Conservation (phyloP, 306 rosid species). For the Oemleria cerasiformis region DNA sequence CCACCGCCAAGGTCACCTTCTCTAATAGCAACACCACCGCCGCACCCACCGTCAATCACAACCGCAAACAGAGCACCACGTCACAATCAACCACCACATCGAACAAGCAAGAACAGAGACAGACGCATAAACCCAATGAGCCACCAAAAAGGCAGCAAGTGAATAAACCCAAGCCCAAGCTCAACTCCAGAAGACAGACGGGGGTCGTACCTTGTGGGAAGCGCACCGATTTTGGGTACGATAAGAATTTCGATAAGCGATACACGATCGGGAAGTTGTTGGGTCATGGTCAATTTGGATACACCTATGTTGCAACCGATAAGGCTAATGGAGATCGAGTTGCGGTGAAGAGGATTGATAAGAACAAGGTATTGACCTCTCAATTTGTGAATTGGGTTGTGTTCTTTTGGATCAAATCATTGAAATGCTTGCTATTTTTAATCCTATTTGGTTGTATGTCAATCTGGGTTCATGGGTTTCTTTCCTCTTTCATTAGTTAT, state of each 20-base stretch:
- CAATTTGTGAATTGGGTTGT: constrained; percentile 11
- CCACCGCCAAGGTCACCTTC: constrained; percentile 35
- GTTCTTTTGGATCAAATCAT: neutral
- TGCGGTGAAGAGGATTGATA: constrained; percentile 89
- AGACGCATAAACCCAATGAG: constrained; percentile 32
- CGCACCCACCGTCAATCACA: constrained; percentile 28
- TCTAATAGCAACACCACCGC: constrained; percentile 35
- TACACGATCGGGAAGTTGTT: constrained; percentile 84
- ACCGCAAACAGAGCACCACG: constrained; percentile 22
- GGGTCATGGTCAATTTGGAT: constrained; percentile 97
- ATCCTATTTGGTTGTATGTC: constrained; percentile 1
- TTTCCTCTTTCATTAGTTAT: neutral
- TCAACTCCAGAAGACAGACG: constrained; percentile 26
- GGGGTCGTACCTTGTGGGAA: constrained; percentile 73
- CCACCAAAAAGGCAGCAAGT: constrained; percentile 19
- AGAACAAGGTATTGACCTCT: constrained; percentile 59
- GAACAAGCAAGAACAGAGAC: neutral
- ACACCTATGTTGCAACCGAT: constrained; percentile 81
- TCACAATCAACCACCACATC: constrained; percentile 21
- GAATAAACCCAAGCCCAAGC: constrained; percentile 32
- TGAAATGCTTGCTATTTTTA: constrained; percentile 10
- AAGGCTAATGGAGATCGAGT: constrained; percentile 87
- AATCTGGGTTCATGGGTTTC: neutral
- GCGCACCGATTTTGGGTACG: constrained; percentile 94
- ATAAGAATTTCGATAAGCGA: constrained; percentile 56